Percentiles rank a stretch among this genome's conserved stretches.
Conservation (phyloP, 2,329 filamentous ascomycete genomes). For the Beauveria scarabaeidicola region DNA sequence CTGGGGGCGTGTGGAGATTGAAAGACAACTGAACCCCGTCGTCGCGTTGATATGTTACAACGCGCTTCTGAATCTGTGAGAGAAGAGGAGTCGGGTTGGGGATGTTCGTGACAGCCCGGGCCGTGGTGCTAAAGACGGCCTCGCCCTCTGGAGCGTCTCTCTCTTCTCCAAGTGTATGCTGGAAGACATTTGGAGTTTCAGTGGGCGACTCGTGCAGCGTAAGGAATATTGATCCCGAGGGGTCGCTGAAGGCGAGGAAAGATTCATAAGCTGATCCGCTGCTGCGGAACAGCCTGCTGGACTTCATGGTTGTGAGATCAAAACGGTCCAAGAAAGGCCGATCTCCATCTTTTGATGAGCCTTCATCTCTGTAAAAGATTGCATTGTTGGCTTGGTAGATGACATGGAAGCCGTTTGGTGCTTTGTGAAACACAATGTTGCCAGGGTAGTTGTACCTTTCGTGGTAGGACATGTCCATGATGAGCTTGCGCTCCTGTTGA, state of each 20-base stretch:
- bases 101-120: not conserved
- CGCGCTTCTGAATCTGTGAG: constrained; percentile 39
- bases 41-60: constrained; percentile 4
- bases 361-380: not conserved
- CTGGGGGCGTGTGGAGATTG: constrained; percentile 4
- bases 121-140: not conserved
- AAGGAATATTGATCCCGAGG: not conserved
- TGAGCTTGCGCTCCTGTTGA: not conserved
- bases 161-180: not conserved
- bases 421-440: not conserved
- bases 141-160: not conserved
- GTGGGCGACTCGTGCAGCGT: constrained; percentile 2
- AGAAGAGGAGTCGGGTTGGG: constrained; percentile 36
- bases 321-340: constrained; percentile 5
- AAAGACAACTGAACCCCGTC: constrained; percentile 5
- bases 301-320: not conserved
- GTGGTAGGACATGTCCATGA: not conserved
- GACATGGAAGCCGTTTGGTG: not conserved
- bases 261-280: not conserved
- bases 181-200: not conserved
- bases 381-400: not conserved
- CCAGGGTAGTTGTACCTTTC: constrained; percentile 8
- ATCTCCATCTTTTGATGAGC: constrained; percentile 3
- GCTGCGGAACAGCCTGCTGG: constrained; percentile 3
- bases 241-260: not conserved